A percentile compares a stretch with the other conserved stretches of the same genome.
Conservation (phyloP, 1,284 basidiomycete species). For the Rhizoctonia solani region DNA sequence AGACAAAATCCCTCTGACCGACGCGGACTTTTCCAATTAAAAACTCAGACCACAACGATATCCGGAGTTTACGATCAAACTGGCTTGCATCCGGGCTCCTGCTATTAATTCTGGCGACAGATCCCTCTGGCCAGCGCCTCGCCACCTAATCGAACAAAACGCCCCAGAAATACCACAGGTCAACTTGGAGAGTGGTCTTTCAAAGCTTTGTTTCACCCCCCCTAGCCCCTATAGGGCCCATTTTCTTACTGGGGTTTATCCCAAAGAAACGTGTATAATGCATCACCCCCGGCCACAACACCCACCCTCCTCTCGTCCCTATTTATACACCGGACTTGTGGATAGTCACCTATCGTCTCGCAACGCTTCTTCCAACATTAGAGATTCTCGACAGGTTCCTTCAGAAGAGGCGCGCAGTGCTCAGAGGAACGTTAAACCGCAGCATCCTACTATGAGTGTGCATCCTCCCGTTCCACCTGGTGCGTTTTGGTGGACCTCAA, state of each 20-base stretch:
- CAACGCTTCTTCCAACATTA: neutral
- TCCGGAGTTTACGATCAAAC: neutral
- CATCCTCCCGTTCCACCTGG: slow-evolving; percentile 16
- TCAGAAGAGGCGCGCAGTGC: neutral
- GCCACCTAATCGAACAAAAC: slow-evolving; percentile 28
- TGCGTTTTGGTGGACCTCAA: neutral
- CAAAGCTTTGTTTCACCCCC: neutral
- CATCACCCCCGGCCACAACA: slow-evolving; percentile 31
- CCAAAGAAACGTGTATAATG: slow-evolving; percentile 1
- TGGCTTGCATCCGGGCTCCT: slow-evolving; percentile 21
- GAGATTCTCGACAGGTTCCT: neutral
- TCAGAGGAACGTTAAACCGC: slow-evolving; percentile 10
- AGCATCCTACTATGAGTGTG: neutral
- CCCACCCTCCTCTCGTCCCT: neutral
- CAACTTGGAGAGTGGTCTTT: neutral
- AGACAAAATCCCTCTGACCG: neutral
- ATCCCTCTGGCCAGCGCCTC: slow-evolving; percentile 9
- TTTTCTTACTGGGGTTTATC: neutral
- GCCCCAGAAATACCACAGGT: slow-evolving; percentile 1
- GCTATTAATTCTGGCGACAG: neutral
- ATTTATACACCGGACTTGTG: neutral
- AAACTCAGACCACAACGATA: neutral
- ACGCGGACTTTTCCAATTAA: neutral
- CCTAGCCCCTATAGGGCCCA: neutral
- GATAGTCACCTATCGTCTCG: neutral